Percentiles rank a stretch among this genome's conserved stretches.
These are phyloP conservation scores for Glomus cerebriforme DNA, from an alignment of 192 early-diverging fungal genomes.

Conservation along the genomic window DNA sequence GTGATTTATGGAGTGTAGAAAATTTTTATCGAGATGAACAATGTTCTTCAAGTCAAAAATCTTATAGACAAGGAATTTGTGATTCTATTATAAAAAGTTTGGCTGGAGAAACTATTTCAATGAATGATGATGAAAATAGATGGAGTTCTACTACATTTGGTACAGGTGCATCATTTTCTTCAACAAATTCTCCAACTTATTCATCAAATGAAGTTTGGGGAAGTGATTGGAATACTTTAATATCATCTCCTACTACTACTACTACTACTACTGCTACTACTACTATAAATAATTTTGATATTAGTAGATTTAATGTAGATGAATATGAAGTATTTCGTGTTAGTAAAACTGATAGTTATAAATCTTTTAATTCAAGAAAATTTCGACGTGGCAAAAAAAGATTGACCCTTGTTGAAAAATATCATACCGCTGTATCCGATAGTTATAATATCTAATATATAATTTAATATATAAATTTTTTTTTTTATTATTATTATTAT, in stretches of 20 bases:
- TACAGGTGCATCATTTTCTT: not conserved
- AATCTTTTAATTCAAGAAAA: not conserved
- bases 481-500: too few relatives aligned
- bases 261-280: not conserved
- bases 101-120: not conserved
- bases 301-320: not conserved
- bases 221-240: not conserved
- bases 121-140: not conserved
- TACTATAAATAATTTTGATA: not conserved
- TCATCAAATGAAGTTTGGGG: not conserved
- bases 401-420: not conserved
- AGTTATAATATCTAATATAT: too few relatives aligned
- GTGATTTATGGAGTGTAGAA: not conserved
- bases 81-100: not conserved
- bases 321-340: conserved; percentile 12
- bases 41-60: not conserved
- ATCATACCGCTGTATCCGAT: not conserved
- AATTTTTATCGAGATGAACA: not conserved
- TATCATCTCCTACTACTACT: not conserved
- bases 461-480: too few relatives aligned
- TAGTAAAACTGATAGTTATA: not conserved
- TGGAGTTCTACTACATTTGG: not conserved
- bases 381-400: not conserved
- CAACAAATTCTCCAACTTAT: not conserved
- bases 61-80: not conserved